phyloP scores from a whole-genome alignment of 2,329 filamentous ascomycete genomes.

The Clonostachys chloroleuca region DNA sequence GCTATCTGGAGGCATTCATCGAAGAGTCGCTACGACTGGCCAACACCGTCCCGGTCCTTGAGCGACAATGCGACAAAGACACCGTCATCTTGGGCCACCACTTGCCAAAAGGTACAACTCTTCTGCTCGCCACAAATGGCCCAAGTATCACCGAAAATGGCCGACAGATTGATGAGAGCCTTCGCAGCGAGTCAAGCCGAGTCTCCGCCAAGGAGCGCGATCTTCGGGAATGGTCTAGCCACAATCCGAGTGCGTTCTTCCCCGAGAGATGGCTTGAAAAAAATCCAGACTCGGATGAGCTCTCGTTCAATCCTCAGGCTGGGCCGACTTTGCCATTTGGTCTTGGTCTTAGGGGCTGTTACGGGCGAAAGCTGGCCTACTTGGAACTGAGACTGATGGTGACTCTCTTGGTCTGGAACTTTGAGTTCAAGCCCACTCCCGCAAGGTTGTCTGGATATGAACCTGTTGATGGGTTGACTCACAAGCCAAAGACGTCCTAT shows the following conservation, averaged over 20 bases:
- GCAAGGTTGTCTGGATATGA: slow-evolving; percentile 9
- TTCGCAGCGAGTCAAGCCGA: not conserved
- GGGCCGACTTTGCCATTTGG: slow-evolving; percentile 26
- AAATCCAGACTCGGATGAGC: not conserved
- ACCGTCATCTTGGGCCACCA: slow-evolving; percentile 13
- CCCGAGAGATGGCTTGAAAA: slow-evolving; percentile 5
- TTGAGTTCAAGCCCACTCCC: slow-evolving; percentile 11
- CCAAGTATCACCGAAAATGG: slow-evolving; percentile 4
- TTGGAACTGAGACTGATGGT: slow-evolving; percentile 17
- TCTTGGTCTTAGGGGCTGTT: slow-evolving; percentile 24
- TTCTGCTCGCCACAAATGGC: not conserved
- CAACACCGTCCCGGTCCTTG: slow-evolving; percentile 1
- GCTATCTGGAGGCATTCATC: slow-evolving; percentile 21
- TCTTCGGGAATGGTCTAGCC: slow-evolving; percentile 4
- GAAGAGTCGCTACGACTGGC: slow-evolving; percentile 20
- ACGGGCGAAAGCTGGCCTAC: slow-evolving; percentile 20
- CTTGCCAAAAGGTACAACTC: slow-evolving; percentile 17
- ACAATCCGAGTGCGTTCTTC: slow-evolving; percentile 3
- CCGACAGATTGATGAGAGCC: slow-evolving; percentile 4
- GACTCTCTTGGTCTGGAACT: slow-evolving; percentile 17
- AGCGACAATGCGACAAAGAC: slow-evolving; percentile 8
- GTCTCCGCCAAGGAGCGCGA: not conserved
- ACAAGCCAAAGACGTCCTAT: slow-evolving; percentile 9
- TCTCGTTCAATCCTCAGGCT: slow-evolving; percentile 16
- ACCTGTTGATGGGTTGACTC: slow-evolving; percentile 6